A percentile compares a stretch with the other conserved stretches of the same genome.
Conservation (phyloP, 257 asterid genomes). For the Solanum verrucosum region DNA sequence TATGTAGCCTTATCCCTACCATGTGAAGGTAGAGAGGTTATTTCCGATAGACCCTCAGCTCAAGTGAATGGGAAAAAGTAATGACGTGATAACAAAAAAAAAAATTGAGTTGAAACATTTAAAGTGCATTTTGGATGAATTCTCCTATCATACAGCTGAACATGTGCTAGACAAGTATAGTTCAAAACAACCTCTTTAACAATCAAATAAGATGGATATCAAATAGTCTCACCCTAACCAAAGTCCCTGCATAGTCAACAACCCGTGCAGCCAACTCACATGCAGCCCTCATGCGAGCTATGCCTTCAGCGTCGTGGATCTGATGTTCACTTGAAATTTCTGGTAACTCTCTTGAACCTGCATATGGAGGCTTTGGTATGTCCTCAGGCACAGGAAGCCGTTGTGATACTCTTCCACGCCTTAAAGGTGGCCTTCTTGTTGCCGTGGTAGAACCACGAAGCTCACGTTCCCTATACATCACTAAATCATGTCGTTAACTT, state of each 20-base stretch:
- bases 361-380: slow-evolving; percentile 78
- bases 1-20: background rate
- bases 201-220: background rate
- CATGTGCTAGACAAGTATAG: background rate
- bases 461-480: slow-evolving; percentile 59
- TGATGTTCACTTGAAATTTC: slow-evolving; percentile 65
- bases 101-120: background rate
- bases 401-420: slow-evolving; percentile 83
- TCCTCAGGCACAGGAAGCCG: slow-evolving; percentile 81
- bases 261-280: slow-evolving; percentile 95
- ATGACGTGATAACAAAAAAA: background rate
- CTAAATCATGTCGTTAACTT: background rate
- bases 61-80: background rate
- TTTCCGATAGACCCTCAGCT: background rate
- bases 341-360: slow-evolving; percentile 50
- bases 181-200: background rate
- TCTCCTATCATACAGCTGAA: background rate
- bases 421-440: slow-evolving; percentile 64
- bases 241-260: slow-evolving; percentile 76
- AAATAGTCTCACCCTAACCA: slow-evolving; percentile 67
- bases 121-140: background rate
- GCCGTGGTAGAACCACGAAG: slow-evolving; percentile 45
- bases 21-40: background rate
- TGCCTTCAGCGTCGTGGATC: slow-evolving; percentile 72
- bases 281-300: slow-evolving; percentile 77